Base-by-base conservation (phyloP, 2,329 filamentous ascomycete genomes). In the Eutypa lata region DNA sequence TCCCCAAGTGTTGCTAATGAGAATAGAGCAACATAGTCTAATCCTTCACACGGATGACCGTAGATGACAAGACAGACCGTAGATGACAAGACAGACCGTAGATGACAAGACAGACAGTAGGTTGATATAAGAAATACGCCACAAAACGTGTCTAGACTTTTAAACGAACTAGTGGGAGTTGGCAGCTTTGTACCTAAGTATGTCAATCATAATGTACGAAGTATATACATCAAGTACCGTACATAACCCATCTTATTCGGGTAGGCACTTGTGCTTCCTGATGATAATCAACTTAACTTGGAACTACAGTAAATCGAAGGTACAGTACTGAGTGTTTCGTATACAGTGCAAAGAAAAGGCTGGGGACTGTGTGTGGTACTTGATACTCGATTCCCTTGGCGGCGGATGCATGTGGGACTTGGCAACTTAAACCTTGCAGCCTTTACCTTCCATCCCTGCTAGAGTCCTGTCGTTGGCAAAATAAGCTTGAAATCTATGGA, bases 401-500 rank as follows among this genome's bases (percentile, higher is more conserved):
- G 4, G 42, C 42, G 42, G 42, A 45, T 45, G 42, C 42, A 8
- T 28, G 1, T 45, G 22, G 22, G 22, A 7, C 42, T 45, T 45
- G 22, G 42, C 42, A 45, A 26, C 42, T 26, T 18, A 24, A 45
- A 45, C 42, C 42, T 45, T 45, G 42, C 42, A 45, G 42, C 13
- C 5, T 18, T 16, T 45, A 14, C 19, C 18, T 10, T 21, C 19
- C 8, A 45, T 45, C 42, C 42, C 22, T 45, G 42, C 42, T 28
- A 5, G 22, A 18, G 13, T 24, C 38, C 18, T 28, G 24, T 22
- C 24, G 35, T 33, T 50, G 38, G 31, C 38, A 47, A 51, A 51
- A 51, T 51, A 51, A 51, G 49, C 49, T 51, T 51, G 49, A 51
- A 47, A 47, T 47, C 22, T 28, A 47, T 37, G 18, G 49, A 44